Base-by-base conservation (phyloP, 495 filamentous ascomycete species). In the Pyronema omphalodes region DNA sequence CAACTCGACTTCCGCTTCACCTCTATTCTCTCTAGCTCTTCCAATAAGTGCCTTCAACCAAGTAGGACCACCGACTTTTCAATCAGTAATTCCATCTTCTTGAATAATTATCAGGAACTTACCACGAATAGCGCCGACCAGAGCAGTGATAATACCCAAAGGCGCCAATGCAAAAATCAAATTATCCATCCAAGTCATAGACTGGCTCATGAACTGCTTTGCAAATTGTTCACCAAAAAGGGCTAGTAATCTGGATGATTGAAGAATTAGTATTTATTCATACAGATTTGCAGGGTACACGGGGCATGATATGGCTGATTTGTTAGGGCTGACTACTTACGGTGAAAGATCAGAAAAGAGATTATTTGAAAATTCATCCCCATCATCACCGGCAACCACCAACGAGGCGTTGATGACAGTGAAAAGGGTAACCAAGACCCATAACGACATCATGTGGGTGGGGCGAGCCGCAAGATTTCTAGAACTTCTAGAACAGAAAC, bases 161-260 rank as follows among this genome's bases (percentile, higher is more conserved):
- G 75, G 74, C 3, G 67, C 69, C 29, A 76, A 65, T 0, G 74
- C 71, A 44, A 78, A 72, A 7, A 78, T 74, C 9, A 77, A 57
- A 51, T 73, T 70, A 45, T 79, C 76, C 0, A 73, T 52, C 40
- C 67, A 59, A 7, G 61, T 68, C 37, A 68, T 70, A 0, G 71
- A 70, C 53, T 77, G 71, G 54, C 72, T 75, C 44, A 80, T 70
- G 52, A 74, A 79, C 62, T 80, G 76, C 57, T 69, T 75, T 0
- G 76, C 73, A 19, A 80, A 67, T 40, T 70, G 65, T 44, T 78
- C 76, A 1, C 77, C 76, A n/a, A 61, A 61, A 11, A 61, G 67
- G 9, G 71, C 64, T 33, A 78, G 68, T 0, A 79, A 58, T 19
- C 54, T 55, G 14, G 14, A 29, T 29, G 23, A 29, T 29, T 5